A percentile compares a stretch with the other conserved stretches of the same genome.
Conservation (phyloP, 352 stramenopile species). For the Phytophthora aleatoria region DNA sequence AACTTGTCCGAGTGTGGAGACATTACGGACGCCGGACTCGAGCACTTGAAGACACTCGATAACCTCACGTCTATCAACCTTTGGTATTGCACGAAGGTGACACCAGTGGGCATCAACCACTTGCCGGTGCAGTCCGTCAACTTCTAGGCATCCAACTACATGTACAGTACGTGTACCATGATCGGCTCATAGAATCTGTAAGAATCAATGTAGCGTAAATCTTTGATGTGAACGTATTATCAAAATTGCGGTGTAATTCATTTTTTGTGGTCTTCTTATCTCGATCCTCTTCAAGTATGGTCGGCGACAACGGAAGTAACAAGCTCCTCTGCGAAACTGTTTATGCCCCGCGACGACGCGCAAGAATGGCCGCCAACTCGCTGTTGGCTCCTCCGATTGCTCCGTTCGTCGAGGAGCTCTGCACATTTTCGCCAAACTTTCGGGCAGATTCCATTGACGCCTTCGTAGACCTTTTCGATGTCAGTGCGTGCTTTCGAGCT, state of each 20-base stretch:
- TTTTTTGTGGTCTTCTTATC: conserved; percentile 11
- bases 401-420: conserved; percentile 43
- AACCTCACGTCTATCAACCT: conserved; percentile 73
- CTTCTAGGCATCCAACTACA: conserved; percentile 9
- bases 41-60: conserved; percentile 46
- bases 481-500: conserved; percentile 50
- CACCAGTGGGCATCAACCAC: conserved; percentile 51
- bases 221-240: not conserved
- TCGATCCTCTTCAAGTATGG: not conserved
- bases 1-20: conserved; percentile 78
- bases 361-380: conserved; percentile 82
- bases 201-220: not conserved
- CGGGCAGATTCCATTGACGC: conserved; percentile 59
- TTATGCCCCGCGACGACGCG: conserved; percentile 59
- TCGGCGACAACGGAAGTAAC: too few relatives aligned
- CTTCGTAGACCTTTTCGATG: conserved; percentile 50
- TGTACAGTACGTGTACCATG: not conserved
- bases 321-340: not conserved
- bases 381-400: conserved; percentile 75
- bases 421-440: conserved; percentile 77
- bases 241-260: conserved; percentile 30
- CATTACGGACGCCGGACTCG: conserved; percentile 65
- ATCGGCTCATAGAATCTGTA: not conserved
- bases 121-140: conserved; percentile 59
- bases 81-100: conserved; percentile 86